Percentiles rank a stretch among this genome's conserved stretches.
Evolutionary conservation across 1,139 yeast species (phyloP).

Genomic region (Yamadazyma taylorii): DNA sequence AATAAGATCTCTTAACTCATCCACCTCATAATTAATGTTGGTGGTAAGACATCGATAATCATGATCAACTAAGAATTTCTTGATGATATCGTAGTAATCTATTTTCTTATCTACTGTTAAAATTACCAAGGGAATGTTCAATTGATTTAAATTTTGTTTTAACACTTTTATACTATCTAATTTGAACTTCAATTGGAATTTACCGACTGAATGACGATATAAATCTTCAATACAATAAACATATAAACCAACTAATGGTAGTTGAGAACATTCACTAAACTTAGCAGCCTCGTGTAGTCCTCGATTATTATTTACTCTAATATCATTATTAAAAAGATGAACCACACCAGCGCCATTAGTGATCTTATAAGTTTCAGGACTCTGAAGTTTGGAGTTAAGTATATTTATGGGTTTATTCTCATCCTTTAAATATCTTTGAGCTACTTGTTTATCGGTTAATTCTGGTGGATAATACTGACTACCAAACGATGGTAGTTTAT

Average conservation of each 20-base stretch:
- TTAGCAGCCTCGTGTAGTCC: slow-evolving; percentile 36
- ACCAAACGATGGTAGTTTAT: slow-evolving; percentile 14
- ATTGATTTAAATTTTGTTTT: slow-evolving; percentile 24
- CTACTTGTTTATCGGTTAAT: slow-evolving; percentile 13
- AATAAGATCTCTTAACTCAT: slow-evolving; percentile 44
- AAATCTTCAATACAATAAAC: slow-evolving; percentile 41
- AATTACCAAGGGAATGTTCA: slow-evolving; percentile 42
- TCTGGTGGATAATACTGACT: slow-evolving; percentile 19
- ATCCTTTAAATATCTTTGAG: slow-evolving; percentile 21
- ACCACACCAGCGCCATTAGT: slow-evolving; percentile 22
- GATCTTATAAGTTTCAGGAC: not conserved
- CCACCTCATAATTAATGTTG: slow-evolving; percentile 52
- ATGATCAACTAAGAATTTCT: slow-evolving; percentile 24
- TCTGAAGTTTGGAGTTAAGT: slow-evolving; percentile 6
- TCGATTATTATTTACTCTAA: slow-evolving; percentile 41
- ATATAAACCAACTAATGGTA: slow-evolving; percentile 37
- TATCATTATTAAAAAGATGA: slow-evolving; percentile 47
- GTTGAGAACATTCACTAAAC: slow-evolving; percentile 22
- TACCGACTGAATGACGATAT: slow-evolving; percentile 41
- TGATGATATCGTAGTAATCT: slow-evolving; percentile 22
- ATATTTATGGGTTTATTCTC: slow-evolving; percentile 24
- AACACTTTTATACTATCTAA: slow-evolving; percentile 31
- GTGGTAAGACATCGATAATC: slow-evolving; percentile 34
- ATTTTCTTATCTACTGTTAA: slow-evolving; percentile 28
- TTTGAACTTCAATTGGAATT: slow-evolving; percentile 42